A percentile compares a stretch with the other conserved stretches of the same genome.
These are phyloP conservation scores for Melaleuca alternifolia DNA, from an alignment of 345 rosid genomes.

Conservation along the genomic window DNA sequence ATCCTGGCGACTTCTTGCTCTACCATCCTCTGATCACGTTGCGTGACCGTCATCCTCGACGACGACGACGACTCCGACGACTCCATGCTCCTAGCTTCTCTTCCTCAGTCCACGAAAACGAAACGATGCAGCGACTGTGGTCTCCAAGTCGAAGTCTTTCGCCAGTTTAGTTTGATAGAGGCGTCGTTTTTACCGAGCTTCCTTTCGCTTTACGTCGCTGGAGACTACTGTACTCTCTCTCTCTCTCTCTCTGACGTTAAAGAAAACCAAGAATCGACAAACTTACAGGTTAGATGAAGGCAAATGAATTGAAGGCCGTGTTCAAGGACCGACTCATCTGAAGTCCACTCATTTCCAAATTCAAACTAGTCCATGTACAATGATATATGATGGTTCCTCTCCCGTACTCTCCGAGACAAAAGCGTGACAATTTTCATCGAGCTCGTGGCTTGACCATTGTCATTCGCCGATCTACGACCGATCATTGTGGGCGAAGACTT, in stretches of 20 bases:
- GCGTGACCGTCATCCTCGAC: constrained; percentile 32
- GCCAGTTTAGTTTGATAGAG: not conserved
- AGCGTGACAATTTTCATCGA: not conserved
- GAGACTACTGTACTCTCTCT: not conserved
- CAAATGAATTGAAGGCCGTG: not conserved
- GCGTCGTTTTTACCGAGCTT: not conserved
- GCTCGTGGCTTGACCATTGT: not conserved
- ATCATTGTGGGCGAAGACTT: not conserved
- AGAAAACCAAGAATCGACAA: too few relatives aligned
- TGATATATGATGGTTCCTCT: not conserved
- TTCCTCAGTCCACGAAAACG: not conserved
- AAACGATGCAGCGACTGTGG: not conserved
- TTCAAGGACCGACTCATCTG: not conserved
- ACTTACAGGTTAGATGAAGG: too few relatives aligned
- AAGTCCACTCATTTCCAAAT: not conserved
- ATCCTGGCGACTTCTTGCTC: constrained; percentile 46
- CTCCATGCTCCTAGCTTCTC: not conserved
- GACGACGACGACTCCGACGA: not conserved
- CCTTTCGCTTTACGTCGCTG: not conserved
- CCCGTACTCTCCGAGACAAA: not conserved
- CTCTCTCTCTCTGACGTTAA: not conserved
- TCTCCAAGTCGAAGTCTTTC: not conserved
- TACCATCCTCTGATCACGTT: constrained; percentile 59
- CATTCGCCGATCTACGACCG: not conserved
- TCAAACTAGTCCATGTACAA: not conserved